phyloP scores from a whole-genome alignment of 2,329 filamentous ascomycete genomes.

The Penicillium freii region DNA sequence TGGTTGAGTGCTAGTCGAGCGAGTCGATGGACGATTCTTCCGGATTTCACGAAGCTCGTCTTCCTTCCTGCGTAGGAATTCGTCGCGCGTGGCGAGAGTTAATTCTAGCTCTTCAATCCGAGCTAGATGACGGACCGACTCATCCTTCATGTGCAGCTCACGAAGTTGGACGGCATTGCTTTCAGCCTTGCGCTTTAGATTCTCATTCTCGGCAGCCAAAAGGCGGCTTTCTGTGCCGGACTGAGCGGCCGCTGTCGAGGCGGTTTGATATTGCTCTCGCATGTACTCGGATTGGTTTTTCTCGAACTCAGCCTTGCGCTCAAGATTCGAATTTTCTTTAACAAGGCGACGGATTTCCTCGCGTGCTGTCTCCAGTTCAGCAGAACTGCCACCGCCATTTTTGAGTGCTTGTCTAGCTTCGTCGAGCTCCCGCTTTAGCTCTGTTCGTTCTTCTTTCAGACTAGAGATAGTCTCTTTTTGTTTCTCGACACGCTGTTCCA shows the following conservation, averaged over 20 bases:
- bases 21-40: constrained; percentile 44
- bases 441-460: constrained; percentile 42
- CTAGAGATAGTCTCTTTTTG: constrained; percentile 39
- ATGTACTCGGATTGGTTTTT: constrained; percentile 47
- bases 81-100: constrained; percentile 37
- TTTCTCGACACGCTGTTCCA: constrained; percentile 35
- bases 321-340: constrained; percentile 36
- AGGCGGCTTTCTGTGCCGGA: constrained; percentile 39
- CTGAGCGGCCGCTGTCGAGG: constrained; percentile 45
- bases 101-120: constrained; percentile 42
- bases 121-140: constrained; percentile 35
- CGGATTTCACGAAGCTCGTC: constrained; percentile 47
- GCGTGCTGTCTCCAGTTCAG: constrained; percentile 42
- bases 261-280: constrained; percentile 48
- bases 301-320: constrained; percentile 42
- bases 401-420: constrained; percentile 42
- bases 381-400: constrained; percentile 39
- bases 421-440: constrained; percentile 41
- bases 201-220: constrained; percentile 39
- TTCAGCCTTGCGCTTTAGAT: constrained; percentile 37
- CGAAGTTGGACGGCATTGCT: constrained; percentile 39
- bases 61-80: constrained; percentile 43
- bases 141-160: constrained; percentile 38
- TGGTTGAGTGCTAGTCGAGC: constrained; percentile 44
- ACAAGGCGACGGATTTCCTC: constrained; percentile 41